phyloP scores from a whole-genome alignment of 1,139 yeast species.

The Blastobotrys serpentis region DNA sequence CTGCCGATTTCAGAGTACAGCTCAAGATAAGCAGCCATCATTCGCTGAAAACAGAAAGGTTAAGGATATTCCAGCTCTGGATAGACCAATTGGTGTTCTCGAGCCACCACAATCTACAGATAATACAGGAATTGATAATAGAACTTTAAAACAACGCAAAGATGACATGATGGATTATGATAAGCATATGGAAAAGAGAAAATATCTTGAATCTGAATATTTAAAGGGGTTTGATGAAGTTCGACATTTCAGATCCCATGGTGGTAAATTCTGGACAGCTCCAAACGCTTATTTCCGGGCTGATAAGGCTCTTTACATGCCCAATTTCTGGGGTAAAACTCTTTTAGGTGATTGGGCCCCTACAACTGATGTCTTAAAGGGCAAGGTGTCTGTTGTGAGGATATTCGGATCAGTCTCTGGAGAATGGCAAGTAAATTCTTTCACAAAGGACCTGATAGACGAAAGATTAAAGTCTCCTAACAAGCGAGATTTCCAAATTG shows the following conservation, averaged over 20 bases:
- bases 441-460: constrained; percentile 54
- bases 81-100: constrained; percentile 47
- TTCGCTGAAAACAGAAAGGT: neutral
- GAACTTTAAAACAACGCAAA: constrained; percentile 41
- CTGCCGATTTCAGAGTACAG: neutral
- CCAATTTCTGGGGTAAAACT: constrained; percentile 69
- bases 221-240: constrained; percentile 84
- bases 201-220: constrained; percentile 60
- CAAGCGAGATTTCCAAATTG: constrained; percentile 55
- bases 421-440: constrained; percentile 47
- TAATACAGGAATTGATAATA: constrained; percentile 39
- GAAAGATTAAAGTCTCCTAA: constrained; percentile 22
- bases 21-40: neutral
- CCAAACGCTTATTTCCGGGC: constrained; percentile 73
- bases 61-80: constrained; percentile 10
- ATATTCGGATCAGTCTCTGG: constrained; percentile 72
- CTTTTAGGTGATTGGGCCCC: constrained; percentile 46
- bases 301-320: constrained; percentile 79
- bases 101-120: constrained; percentile 42
- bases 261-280: constrained; percentile 80
- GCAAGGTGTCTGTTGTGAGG: constrained; percentile 62
- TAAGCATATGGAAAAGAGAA: constrained; percentile 37
- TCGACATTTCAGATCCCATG: constrained; percentile 72
- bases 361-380: constrained; percentile 47
- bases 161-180: constrained; percentile 49